Evolutionary conservation across 2,329 filamentous ascomycete species (phyloP), one percentile per base, ranked within the genome.

Genomic region (Metarhizium album): DNA sequence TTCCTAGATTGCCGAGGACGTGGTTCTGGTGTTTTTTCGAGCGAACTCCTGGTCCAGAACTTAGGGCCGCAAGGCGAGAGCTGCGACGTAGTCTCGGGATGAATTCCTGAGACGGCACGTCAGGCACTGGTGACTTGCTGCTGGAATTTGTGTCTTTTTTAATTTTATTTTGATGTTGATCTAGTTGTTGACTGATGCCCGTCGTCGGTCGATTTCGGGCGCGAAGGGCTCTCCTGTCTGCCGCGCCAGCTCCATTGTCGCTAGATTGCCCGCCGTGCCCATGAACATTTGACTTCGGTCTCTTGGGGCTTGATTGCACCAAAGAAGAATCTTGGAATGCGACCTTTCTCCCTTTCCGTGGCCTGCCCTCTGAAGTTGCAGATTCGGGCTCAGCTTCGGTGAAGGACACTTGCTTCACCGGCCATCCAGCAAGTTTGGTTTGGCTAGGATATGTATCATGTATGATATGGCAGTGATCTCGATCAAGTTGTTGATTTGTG

Each of bases 31-130:
- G 9, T 35, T 11, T 35, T 35, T 4, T 14, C 13, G 31, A 11
- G 13, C 13, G 8, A 35, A 14, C 13, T 35, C 13, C 31, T 13
- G 31, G 13, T 35, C 31, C 31, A 11, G 31, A 35, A 35, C 31
- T 11, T 35, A 35, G 31, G 31, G 42, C 33, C 14, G 16, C 35
- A 42, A 50, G 43, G 20, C 49, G 49, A 23, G 49, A 50, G 43
- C 49, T 50, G 49, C 49, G 43, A 50, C 49, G 49, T 18, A 50
- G 35, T 47, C 43, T 43, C 20, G 35, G 22, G 16, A 18, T 46
- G 22, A 13, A 42, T 50, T 24, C 35, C n/a, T 16, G 47, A 35
- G 27, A 43, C 38, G 47, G 38, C 43, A 9, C 4, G 16, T 46
- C 29, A 24, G 43, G 40, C 1, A 8, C 48, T 38, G 42, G 22